phyloP scores from a whole-genome alignment of 768 basidiomycete species.

The Macrolepiota albuminosa region DNA sequence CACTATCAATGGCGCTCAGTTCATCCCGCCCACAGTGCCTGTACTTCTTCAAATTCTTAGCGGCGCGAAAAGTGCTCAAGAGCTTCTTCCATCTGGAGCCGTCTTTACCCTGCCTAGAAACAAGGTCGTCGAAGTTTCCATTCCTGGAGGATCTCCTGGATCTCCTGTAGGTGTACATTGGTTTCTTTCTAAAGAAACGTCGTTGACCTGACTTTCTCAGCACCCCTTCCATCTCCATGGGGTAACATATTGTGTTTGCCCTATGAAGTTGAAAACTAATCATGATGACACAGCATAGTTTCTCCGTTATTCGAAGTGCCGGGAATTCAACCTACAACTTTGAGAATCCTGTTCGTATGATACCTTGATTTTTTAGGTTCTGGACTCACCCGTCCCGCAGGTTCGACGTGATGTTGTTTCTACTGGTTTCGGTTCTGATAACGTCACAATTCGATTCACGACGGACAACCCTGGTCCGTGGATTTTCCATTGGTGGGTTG shows the following conservation, averaged over 20 bases:
- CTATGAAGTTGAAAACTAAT: neutral
- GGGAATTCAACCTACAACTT: conserved; percentile 27
- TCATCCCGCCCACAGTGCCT: conserved; percentile 37
- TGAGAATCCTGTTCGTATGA: neutral
- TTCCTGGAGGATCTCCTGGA: conserved; percentile 31
- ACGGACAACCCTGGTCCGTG: conserved; percentile 51
- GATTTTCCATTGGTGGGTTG: conserved; percentile 42
- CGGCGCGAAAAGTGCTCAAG: conserved; percentile 39
- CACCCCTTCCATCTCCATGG: conserved; percentile 4
- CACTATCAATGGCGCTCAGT: conserved; percentile 27
- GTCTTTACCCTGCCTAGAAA: conserved; percentile 44
- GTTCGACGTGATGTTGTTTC: conserved; percentile 29
- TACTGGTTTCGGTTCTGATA: conserved; percentile 24
- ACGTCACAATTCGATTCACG: conserved; percentile 44
- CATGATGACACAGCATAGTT: conserved; percentile 24
- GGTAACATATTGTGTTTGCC: neutral
- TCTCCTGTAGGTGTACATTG: conserved; percentile 22
- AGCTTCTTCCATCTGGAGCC: conserved; percentile 43
- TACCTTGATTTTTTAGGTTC: no score
- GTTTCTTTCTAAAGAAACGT: neutral
- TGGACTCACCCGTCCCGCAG: neutral
- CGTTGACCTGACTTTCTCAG: conserved; percentile 5
- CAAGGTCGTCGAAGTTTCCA: conserved; percentile 37
- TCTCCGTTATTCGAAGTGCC: conserved; percentile 33
- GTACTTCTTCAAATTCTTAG: conserved; percentile 57